Percentiles rank a stretch among this genome's conserved stretches.
These are phyloP conservation scores for Fraxinus albicans DNA, from an alignment of 305 asterid genomes.

Conservation along the genomic window DNA sequence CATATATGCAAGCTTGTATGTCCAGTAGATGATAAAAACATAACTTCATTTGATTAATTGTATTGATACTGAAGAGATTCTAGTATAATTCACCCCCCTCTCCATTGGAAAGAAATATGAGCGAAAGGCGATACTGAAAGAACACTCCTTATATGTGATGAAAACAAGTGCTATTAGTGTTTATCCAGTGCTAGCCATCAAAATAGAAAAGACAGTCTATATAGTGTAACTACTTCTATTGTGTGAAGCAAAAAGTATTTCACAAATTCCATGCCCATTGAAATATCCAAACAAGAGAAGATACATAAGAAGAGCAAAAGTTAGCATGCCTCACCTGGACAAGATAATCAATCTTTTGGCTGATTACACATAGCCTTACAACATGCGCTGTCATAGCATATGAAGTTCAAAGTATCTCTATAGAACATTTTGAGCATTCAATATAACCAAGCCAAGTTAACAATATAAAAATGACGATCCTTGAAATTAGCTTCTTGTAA, in stretches of 20 bases:
- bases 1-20: conserved; percentile 34
- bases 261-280: not conserved
- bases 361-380: conserved; percentile 11
- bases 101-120: not conserved
- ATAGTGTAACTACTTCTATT: not conserved
- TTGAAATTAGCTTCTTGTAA: conserved; percentile 32
- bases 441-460: conserved; percentile 3
- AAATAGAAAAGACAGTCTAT: conserved; percentile 25
- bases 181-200: conserved; percentile 11
- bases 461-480: conserved; percentile 12
- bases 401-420: conserved; percentile 8
- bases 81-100: not conserved
- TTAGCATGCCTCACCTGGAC: conserved; percentile 12
- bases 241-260: not conserved
- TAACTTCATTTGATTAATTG: conserved; percentile 3
- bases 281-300: conserved; percentile 11
- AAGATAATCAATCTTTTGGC: not conserved
- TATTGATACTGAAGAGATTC: not conserved
- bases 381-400: not conserved
- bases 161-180: not conserved
- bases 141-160: not conserved
- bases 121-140: not conserved
- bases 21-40: conserved; percentile 28
- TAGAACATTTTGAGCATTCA: not conserved
- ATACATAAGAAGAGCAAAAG: conserved; percentile 11